Evolutionary conservation across 2,329 filamentous ascomycete species (phyloP), one percentile per base, ranked within the genome.

Genomic region (Fusarium torreyae): DNA sequence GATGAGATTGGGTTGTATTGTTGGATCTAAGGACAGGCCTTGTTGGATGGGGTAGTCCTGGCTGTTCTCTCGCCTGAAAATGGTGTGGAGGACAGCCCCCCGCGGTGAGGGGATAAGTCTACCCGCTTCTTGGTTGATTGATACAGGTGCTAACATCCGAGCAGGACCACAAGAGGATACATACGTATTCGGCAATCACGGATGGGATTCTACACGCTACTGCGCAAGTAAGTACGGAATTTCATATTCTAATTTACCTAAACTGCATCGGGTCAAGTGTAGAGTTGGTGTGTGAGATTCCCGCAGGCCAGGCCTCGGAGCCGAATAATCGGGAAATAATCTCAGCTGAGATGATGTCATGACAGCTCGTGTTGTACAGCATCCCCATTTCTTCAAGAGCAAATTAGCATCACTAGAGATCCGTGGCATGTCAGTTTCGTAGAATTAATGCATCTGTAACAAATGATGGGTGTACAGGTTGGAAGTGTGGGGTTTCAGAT

Each of bases 31-130:
- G 69, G 71, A 68, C 72, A 74, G 71, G 63, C 73, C 72, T 57
- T 40, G 60, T 72, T 68, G 66, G 66, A 72, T 72, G 44, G 49
- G 80, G 79, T 71, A 82, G 83, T 81, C 82, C 82, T 79, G 84
- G 85, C 80, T 83, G 83, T 79, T 78, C 77, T 81, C 79, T 77
- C 80, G 78, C 82, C 84, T 83, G 85, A 73, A 48, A 83, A 86
- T 82, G 84, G 82, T 79, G 79, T 33, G 76, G 81, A 81, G 80
- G 80, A 77, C 79, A 80, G 79, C 85, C 85, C 83, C 81, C 78
- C 74, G 69, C 67, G 56, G 53, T 57, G 66, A 77, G 82, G 81
- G 83, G 85, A 87, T 87, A 86, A 86, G 85, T 87, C 70, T 72
- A 60, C 68, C 71, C 62, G 43, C 62, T 58, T 46, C 43, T 48